These are phyloP conservation scores for Hypomyces perniciosus DNA, from an alignment of 2,329 filamentous ascomycete species.

Conservation along the genomic window DNA sequence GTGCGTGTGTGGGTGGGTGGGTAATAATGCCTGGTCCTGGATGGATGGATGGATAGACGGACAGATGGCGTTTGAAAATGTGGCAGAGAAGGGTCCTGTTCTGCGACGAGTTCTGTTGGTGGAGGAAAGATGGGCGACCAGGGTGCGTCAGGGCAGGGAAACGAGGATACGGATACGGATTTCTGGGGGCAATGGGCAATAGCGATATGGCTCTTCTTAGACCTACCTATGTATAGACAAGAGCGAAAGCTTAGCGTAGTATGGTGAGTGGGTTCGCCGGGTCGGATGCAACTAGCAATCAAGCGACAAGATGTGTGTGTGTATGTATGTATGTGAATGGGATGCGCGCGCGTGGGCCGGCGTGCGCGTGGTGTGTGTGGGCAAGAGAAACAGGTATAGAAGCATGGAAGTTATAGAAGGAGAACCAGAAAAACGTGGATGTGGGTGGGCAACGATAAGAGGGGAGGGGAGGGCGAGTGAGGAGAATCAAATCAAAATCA, in stretches of 20 bases:
- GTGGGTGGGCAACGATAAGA: no score
- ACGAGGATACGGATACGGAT: no score
- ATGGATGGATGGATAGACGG: conserved; percentile 11
- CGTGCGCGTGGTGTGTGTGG: not conserved
- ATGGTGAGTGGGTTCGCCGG: not conserved
- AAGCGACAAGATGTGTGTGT: not conserved
- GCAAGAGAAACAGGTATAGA: conserved; percentile 4
- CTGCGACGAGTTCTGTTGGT: conserved; percentile 1
- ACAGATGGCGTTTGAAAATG: not conserved
- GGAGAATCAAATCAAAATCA: not conserved
- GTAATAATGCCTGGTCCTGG: not conserved
- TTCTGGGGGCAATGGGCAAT: no score
- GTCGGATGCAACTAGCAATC: no score
- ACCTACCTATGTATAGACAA: no score
- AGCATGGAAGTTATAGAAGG: not conserved
- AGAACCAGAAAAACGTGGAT: no score
- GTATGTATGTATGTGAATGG: conserved; percentile 16
- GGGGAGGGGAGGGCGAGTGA: conserved; percentile 9
- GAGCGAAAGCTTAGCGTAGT: not conserved
- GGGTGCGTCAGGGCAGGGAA: no score
- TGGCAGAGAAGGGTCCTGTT: no score
- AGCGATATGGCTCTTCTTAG: no score
- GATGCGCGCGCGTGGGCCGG: not conserved
- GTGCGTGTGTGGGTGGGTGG: conserved; percentile 1
- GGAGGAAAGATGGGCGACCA: conserved; percentile 12